Evolutionary conservation across 257 asterid species (phyloP), one percentile per base, ranked within the genome.

Genomic region (Salvia hispanica): DNA sequence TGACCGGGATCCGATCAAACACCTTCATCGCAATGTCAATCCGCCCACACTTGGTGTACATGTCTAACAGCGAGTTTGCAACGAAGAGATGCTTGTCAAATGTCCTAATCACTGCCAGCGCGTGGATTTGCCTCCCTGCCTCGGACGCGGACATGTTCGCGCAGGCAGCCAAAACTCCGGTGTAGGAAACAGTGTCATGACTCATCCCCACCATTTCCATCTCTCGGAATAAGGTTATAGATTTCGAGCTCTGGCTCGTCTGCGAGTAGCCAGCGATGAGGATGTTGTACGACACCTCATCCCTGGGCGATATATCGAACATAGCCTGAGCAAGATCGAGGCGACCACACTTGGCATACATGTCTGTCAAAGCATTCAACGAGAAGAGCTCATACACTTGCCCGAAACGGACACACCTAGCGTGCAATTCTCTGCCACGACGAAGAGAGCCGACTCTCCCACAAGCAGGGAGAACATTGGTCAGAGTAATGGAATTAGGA

Each of bases 311-410:
- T 5, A 12, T 25, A 2, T 40, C 10, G 3, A 54, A 54, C 60
- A 55, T 55, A 28, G 18, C 28, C 6, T 55, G 61, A 55, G 61
- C 61, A 55, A 55, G 39, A 13, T 55, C 18, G 11, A 55, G 42
- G 4, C 21, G 61, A 11, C 42, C 61, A 55, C 61, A 31, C 39
- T 55, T 55, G 39, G 42, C 61, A 55, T 55, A 55, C 61, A 55
- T 55, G 13, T 55, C 61, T 1, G 39, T 31, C 6, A 55, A 31
- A 28, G 61, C 61, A 55, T 55, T 28, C 11, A n/a, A n/a, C n/a
- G 42, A 55, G 13, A 55, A 55, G 10, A 28, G 42, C 34, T 55
- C 61, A 55, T 31, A 28, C 5, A 13, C 39, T 25, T 4, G 18
- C 42, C 61, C 42, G 14, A 5, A 11, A 2, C 61, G 61, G 7